Evolutionary conservation across 169 alveolate species (phyloP).

Genomic region (Theileria annulata): DNA sequence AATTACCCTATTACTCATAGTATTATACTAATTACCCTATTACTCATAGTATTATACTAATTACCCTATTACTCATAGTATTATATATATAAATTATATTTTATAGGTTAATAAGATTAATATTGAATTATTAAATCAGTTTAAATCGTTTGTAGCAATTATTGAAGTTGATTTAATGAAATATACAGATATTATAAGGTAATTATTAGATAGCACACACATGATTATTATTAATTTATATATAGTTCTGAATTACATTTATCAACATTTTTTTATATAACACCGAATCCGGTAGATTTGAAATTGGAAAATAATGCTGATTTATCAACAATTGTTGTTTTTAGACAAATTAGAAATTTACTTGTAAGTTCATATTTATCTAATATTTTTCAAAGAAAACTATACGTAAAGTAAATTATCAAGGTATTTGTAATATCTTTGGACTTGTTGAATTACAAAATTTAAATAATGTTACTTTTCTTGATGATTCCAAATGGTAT

Average conservation of each 20-base stretch:
- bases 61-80: no score
- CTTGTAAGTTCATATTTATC: background rate
- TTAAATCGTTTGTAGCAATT: constrained; percentile 50
- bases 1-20: no score
- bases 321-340: constrained; percentile 37
- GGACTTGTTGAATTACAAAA: constrained; percentile 52
- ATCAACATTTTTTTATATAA: constrained; percentile 36
- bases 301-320: constrained; percentile 32
- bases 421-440: constrained; percentile 14
- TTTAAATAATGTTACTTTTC: constrained; percentile 42
- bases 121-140: constrained; percentile 17
- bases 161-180: constrained; percentile 59
- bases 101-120: constrained; percentile 14
- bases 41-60: no score
- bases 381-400: background rate
- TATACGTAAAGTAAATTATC: background rate
- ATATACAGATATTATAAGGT: constrained; percentile 38
- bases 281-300: constrained; percentile 28
- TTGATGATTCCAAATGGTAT: constrained; percentile 53
- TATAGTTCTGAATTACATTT: constrained; percentile 37
- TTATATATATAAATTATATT: no score
- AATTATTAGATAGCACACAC: background rate
- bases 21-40: no score
- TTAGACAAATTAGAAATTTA: constrained; percentile 42
- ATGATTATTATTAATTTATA: background rate